A percentile compares a stretch with the other conserved stretches of the same genome.
These are phyloP conservation scores for Aspergillus caelatus DNA, from an alignment of 2,329 filamentous ascomycete genomes.

Conservation along the genomic window DNA sequence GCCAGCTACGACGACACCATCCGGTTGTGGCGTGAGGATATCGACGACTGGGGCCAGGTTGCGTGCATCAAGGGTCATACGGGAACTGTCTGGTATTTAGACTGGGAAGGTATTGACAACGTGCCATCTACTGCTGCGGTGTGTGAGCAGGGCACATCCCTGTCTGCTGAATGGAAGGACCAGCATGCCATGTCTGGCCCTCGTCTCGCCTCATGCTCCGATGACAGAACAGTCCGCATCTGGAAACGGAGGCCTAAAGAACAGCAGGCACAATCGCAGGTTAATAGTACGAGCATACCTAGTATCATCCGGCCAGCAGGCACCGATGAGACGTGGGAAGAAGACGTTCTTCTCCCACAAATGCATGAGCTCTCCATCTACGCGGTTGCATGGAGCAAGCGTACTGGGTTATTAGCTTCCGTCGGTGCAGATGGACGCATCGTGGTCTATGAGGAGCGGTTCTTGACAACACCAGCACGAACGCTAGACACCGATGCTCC, in stretches of 20 bases:
- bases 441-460: conserved; percentile 73
- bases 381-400: conserved; percentile 78
- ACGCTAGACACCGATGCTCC: conserved; percentile 29
- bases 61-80: conserved; percentile 76
- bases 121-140: conserved; percentile 14
- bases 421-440: conserved; percentile 85
- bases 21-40: conserved; percentile 84
- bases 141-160: conserved; percentile 5
- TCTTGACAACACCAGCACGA: conserved; percentile 29
- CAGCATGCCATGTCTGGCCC: conserved; percentile 43
- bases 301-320: conserved; percentile 78
- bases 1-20: conserved; percentile 95
- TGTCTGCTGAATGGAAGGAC: conserved; percentile 32
- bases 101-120: conserved; percentile 59
- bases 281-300: conserved; percentile 61
- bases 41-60: conserved; percentile 92
- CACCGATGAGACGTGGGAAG: conserved; percentile 80
- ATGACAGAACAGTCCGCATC: conserved; percentile 76
- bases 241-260: conserved; percentile 68
- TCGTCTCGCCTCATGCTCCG: conserved; percentile 79
- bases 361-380: conserved; percentile 82
- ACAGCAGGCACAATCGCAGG: conserved; percentile 48
- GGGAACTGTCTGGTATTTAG: conserved; percentile 87
- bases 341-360: conserved; percentile 73
- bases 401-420: conserved; percentile 78